Evolutionary conservation across 805 yeast species (phyloP), one percentile per base, ranked within the genome.

Genomic region (Kodamaea restingae): DNA sequence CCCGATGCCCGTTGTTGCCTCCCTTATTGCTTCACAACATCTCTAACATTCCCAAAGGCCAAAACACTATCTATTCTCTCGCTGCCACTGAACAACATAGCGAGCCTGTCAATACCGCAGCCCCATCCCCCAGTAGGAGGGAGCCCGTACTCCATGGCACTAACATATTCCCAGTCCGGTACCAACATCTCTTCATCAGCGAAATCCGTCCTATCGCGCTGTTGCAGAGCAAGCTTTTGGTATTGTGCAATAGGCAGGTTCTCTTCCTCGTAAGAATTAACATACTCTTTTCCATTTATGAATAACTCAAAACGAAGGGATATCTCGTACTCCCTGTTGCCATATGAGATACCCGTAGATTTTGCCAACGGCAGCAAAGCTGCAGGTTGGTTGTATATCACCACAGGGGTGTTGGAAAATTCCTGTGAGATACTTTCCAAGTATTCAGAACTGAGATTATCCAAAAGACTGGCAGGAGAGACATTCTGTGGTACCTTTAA

Each of bases 121-220:
- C 98, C 99, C 86, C 96, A 86, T 0, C 99, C 99, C 2, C 95
- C 98, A 3, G 97, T 91, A 1, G 98, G 98, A 3, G 98, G 97
- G 65, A 93, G 74, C 1, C 96, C 98, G 73, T 82, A 86, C 55
- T 87, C 91, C 90, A 93, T 80, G 11, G 81, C 76, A 31, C 75
- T 71, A 1, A 88, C 76, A 55, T 78, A 93, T 35, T 70, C 70
- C 51, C 75, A 63, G 56, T 93, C 98, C 0, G 95, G 86, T 0
- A 82, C 56, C 26, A 83, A 65, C 4, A 80, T 60, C 44, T 88
- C 96, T 4, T 54, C 50, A 51, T 85, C 95, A 3, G 71, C 61
- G 40, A 55, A 74, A 6, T 66, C 63, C 1, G 58, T 61, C 37
- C 75, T 75, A 24, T 73, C 62, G 3, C 47, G 42, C 32, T 73